phyloP scores from a whole-genome alignment of 2,329 filamentous ascomycete species.

The Didymellaceae sp. region DNA sequence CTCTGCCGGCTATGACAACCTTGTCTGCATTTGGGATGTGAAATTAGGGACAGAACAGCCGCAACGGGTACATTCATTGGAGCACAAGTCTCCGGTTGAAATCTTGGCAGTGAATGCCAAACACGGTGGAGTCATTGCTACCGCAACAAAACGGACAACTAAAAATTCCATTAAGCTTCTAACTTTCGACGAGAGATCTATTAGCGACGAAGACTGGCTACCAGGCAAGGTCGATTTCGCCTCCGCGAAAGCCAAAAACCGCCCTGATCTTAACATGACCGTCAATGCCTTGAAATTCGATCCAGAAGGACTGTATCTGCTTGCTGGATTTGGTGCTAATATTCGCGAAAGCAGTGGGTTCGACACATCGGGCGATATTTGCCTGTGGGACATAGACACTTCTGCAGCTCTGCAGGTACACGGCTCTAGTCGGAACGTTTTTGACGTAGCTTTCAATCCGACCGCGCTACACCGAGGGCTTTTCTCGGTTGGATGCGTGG shows the following conservation, averaged over 20 bases:
- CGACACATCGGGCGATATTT: slow-evolving; percentile 58
- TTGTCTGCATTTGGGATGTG: slow-evolving; percentile 53
- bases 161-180: slow-evolving; percentile 47
- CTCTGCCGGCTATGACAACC: slow-evolving; percentile 63
- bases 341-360: slow-evolving; percentile 34
- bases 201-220: slow-evolving; percentile 18
- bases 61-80: slow-evolving; percentile 33
- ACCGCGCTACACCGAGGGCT: slow-evolving; percentile 37
- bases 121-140: slow-evolving; percentile 53
- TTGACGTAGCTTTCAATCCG: slow-evolving; percentile 65
- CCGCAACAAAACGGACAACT: slow-evolving; percentile 50
- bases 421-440: slow-evolving; percentile 61
- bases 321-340: slow-evolving; percentile 62
- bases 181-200: slow-evolving; percentile 18
- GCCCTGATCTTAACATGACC: slow-evolving; percentile 38
- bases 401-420: slow-evolving; percentile 50
- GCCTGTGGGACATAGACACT: slow-evolving; percentile 60
- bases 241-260: slow-evolving; percentile 39
- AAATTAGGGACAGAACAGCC: slow-evolving; percentile 33
- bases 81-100: slow-evolving; percentile 58
- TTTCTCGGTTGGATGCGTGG: slow-evolving; percentile 62
- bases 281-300: slow-evolving; percentile 45
- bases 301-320: slow-evolving; percentile 51
- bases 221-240: slow-evolving; percentile 24
- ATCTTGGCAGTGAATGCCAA: slow-evolving; percentile 56